Base-by-base conservation (phyloP, 352 stramenopile genomes). In the Globisporangium echinulatum region DNA sequence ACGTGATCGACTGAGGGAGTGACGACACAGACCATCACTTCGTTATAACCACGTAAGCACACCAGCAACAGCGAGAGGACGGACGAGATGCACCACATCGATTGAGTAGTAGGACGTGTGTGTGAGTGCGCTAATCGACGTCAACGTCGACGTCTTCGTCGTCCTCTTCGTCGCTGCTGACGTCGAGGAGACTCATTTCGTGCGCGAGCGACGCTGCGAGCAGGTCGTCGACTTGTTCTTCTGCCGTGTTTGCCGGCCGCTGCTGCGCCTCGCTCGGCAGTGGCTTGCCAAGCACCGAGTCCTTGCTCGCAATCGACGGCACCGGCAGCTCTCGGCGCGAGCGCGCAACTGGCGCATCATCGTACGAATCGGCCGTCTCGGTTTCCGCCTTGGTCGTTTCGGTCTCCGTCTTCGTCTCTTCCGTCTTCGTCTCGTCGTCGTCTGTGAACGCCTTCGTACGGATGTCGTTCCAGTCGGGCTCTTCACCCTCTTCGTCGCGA, bases 101-200 rank as follows among this genome's bases (percentile, higher is more conserved):
- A 48, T 15, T 13, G n/a, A 48, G 43, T 2, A 48, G 43, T 17
- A 43, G 39, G 39, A 43, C 39, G 39, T 17, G 5, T 36, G 46
- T 50, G 14, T 37, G 40, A 36, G 15, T 50, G 46, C 46, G 46
- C 46, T 81, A 85, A 61, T 88, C 74, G 7, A 78, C 53, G 19
- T 72, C 77, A 9, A 77, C 54, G 17, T 73, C 63, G 10, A 72
- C 68, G 17, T 82, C 71, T 5, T 84, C 67, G 42, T 86, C 63
- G 25, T 91, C 84, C 67, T 94, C 81, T 68, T 90, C 85, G 56
- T 92, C 82, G 38, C 82, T 94, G 60, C 82, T 92, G n/a, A 94
- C 85, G 49, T 94, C 85, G 14, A 94, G 58, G 37, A 73, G 72
- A 46, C 67, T 73, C 61, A 91, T 90, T 61, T 92, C 85, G 54